Conservation (phyloP, 306 rosid genomes). For the Begonia fuchsioides region DNA sequence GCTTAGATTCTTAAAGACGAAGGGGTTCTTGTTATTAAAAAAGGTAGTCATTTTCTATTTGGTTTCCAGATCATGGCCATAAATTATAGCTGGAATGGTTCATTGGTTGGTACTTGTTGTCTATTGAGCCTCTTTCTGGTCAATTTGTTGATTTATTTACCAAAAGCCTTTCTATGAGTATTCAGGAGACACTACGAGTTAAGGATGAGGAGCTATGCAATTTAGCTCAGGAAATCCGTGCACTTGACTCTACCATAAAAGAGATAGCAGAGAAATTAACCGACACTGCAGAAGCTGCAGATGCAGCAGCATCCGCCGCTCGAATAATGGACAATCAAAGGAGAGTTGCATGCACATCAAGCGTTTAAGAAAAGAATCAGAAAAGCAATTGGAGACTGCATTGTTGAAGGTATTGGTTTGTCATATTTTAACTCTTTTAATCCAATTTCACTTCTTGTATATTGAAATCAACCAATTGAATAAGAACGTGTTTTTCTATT, state of each 20-base stretch:
- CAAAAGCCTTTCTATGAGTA: constrained; percentile 2
- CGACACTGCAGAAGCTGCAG: constrained; percentile 98
- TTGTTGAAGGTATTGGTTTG: constrained; percentile 38
- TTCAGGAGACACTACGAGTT: constrained; percentile 80
- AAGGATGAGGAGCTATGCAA: constrained; percentile 93
- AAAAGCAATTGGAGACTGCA: constrained; percentile 40
- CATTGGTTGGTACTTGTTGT: too few species aligned
- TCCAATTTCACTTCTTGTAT: neutral
- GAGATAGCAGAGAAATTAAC: constrained; percentile 84
- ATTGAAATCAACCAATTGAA: too few species aligned
- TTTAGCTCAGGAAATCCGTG: constrained; percentile 82
- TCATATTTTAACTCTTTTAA: neutral
- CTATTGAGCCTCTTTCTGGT: neutral
- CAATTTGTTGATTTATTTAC: constrained; percentile 5
- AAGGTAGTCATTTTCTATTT: too few species aligned
- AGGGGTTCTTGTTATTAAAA: too few species aligned
- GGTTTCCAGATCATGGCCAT: too few species aligned
- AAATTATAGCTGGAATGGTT: too few species aligned
- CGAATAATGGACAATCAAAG: constrained; percentile 81
- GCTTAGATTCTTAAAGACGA: too few species aligned
- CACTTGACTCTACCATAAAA: constrained; percentile 87
- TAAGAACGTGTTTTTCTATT: constrained; percentile 1
- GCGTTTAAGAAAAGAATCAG: constrained; percentile 45
- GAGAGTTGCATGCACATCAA: constrained; percentile 61
- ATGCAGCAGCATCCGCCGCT: constrained; percentile 98